phyloP scores from a whole-genome alignment of 2,329 filamentous ascomycete species.

The Dothistroma pini region DNA sequence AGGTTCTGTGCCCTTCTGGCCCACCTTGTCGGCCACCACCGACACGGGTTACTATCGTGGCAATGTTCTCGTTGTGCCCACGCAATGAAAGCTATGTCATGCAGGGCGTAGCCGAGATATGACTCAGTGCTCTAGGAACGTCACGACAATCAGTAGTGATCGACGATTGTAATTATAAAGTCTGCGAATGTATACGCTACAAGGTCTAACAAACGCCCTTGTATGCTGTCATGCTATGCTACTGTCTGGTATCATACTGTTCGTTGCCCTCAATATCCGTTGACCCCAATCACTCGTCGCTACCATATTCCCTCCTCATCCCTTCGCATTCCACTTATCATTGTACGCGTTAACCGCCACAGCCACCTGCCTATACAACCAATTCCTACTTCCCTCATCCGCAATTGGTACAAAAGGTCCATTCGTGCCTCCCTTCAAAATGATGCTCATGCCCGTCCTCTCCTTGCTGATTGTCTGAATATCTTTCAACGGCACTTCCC shows the following conservation, averaged over 20 bases:
- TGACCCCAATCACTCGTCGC: too few species aligned
- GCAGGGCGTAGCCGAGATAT: neutral
- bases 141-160: too few species aligned
- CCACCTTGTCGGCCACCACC: neutral
- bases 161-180: neutral
- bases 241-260: slow-evolving; percentile 2
- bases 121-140: neutral
- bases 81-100: neutral
- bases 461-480: slow-evolving; percentile 97
- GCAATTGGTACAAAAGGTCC: slow-evolving; percentile 91
- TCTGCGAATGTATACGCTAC: neutral
- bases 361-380: slow-evolving; percentile 63
- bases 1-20: neutral
- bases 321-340: slow-evolving; percentile 62
- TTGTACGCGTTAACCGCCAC: slow-evolving; percentile 66
- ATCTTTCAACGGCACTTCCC: slow-evolving; percentile 94
- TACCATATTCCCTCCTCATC: slow-evolving; percentile 26
- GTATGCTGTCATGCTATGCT: neutral
- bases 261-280: neutral
- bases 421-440: slow-evolving; percentile 83
- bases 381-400: slow-evolving; percentile 73
- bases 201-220: neutral
- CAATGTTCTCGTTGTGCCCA: neutral
- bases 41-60: neutral
- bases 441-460: slow-evolving; percentile 85